These are phyloP conservation scores for Beauveria sp. DNA, from an alignment of 2,329 filamentous ascomycete genomes.

Conservation along the genomic window DNA sequence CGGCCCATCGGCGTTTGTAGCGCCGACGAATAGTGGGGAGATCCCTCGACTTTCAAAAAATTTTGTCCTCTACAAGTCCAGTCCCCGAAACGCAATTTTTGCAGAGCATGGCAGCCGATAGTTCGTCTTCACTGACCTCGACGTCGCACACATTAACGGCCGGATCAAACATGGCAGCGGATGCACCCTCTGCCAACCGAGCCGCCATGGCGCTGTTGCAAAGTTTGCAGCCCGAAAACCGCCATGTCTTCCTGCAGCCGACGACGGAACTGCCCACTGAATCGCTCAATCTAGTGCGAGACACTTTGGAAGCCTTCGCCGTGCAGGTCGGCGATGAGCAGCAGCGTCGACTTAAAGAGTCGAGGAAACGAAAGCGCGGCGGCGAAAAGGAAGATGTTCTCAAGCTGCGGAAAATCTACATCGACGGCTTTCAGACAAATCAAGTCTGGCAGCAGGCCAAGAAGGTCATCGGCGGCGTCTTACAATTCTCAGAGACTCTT, in stretches of 20 bases:
- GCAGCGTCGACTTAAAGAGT: conserved; percentile 57
- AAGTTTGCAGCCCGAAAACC: conserved; percentile 49
- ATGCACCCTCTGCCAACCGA: conserved; percentile 22
- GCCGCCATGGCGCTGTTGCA: conserved; percentile 43
- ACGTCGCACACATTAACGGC: conserved; percentile 57
- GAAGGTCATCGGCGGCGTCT: conserved; percentile 60
- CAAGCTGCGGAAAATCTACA: conserved; percentile 74
- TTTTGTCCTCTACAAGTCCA: neutral
- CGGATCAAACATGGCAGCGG: conserved; percentile 34
- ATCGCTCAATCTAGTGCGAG: conserved; percentile 69
- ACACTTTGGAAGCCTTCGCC: conserved; percentile 71
- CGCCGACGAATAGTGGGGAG: conserved; percentile 12
- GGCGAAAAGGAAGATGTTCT: conserved; percentile 47
- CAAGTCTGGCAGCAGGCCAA: conserved; percentile 94
- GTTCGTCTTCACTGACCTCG: conserved; percentile 54
- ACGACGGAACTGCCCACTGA: conserved; percentile 57
- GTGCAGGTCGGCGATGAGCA: conserved; percentile 67
- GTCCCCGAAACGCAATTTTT: neutral
- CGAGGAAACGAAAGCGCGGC: conserved; percentile 69
- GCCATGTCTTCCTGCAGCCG: conserved; percentile 73
- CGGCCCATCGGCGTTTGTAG: conserved; percentile 1
- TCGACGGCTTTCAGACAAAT: conserved; percentile 77
- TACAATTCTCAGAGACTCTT: conserved; percentile 40
- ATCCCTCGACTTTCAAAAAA: neutral
- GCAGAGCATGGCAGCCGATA: conserved; percentile 30